These are phyloP conservation scores for Lachnellula suecica DNA, from an alignment of 2,329 filamentous ascomycete genomes.

Conservation along the genomic window DNA sequence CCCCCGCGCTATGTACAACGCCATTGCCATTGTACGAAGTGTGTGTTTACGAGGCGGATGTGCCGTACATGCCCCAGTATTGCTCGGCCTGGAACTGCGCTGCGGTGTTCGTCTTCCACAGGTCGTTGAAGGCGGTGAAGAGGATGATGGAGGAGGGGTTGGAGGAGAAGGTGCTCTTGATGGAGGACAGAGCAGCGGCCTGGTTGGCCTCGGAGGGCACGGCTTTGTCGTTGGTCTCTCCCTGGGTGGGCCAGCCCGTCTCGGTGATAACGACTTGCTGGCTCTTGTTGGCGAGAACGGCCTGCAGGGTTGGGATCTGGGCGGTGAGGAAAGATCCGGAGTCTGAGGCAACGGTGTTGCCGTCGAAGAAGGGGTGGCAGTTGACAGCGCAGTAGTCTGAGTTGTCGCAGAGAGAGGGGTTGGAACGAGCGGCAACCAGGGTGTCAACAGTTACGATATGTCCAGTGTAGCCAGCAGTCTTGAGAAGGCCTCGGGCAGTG, in stretches of 20 bases:
- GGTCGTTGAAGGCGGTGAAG: slow-evolving; percentile 77
- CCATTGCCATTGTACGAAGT: not conserved
- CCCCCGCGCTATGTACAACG: slow-evolving; percentile 5
- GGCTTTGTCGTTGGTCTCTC: slow-evolving; percentile 64
- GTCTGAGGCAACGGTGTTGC: slow-evolving; percentile 53
- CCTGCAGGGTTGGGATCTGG: slow-evolving; percentile 48
- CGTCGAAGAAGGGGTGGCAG: slow-evolving; percentile 81
- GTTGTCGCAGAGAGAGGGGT: slow-evolving; percentile 68
- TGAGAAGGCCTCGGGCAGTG: slow-evolving; percentile 56
- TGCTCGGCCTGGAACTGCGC: slow-evolving; percentile 70
- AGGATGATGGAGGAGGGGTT: slow-evolving; percentile 59
- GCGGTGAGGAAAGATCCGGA: slow-evolving; percentile 67
- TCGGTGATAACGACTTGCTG: slow-evolving; percentile 76
- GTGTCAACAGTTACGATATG: slow-evolving; percentile 81
- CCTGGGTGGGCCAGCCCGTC: slow-evolving; percentile 78
- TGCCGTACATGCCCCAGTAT: slow-evolving; percentile 67
- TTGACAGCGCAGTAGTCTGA: slow-evolving; percentile 83
- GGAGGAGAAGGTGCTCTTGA: slow-evolving; percentile 57
- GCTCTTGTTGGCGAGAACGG: slow-evolving; percentile 39
- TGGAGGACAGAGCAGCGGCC: slow-evolving; percentile 59
- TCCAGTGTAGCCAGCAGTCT: slow-evolving; percentile 64
- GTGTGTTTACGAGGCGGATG: slow-evolving; percentile 25
- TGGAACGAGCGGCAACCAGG: slow-evolving; percentile 62
- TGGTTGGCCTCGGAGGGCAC: slow-evolving; percentile 70
- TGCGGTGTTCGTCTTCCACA: slow-evolving; percentile 69